These are phyloP conservation scores for Rhodotorula diobovata DNA, from an alignment of 768 basidiomycete species.

Conservation along the genomic window DNA sequence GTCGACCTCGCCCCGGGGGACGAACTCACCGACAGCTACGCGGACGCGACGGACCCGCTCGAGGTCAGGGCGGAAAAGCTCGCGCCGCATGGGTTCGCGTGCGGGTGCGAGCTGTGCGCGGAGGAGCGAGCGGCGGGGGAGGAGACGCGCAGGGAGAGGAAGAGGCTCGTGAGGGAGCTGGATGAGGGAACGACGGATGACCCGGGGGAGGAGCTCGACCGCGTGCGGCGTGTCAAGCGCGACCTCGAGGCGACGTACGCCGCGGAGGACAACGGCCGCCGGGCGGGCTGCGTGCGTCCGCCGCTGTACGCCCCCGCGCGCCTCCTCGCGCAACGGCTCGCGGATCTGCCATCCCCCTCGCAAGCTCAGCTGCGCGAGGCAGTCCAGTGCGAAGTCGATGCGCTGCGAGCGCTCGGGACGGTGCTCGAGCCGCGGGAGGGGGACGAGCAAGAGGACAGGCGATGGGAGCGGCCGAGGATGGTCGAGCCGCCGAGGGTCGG, in stretches of 20 bases:
- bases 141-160: not conserved
- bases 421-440: too few relatives aligned
- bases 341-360: not conserved
- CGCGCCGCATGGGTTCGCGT: constrained; percentile 50
- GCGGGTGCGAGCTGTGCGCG: constrained; percentile 64
- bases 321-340: constrained; percentile 4
- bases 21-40: constrained; percentile 71
- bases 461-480: constrained; percentile 12
- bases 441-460: too few relatives aligned
- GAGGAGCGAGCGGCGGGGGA: constrained; percentile 52
- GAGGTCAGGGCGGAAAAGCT: constrained; percentile 45
- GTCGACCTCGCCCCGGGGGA: constrained; percentile 62
- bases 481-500: constrained; percentile 25
- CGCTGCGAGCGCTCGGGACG: constrained; percentile 7
- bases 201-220: not conserved
- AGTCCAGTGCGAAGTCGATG: constrained; percentile 7
- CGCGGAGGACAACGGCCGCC: fast-evolving
- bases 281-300: not conserved
- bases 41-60: constrained; percentile 50
- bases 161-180: not conserved
- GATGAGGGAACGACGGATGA: not conserved
- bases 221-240: not conserved
- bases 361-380: constrained; percentile 41
- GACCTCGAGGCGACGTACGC: not conserved
- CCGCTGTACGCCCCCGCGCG: constrained; percentile 20